Evolutionary conservation across 2,329 filamentous ascomycete species (phyloP).

Genomic region (Dendrostoma leiphaemia): DNA sequence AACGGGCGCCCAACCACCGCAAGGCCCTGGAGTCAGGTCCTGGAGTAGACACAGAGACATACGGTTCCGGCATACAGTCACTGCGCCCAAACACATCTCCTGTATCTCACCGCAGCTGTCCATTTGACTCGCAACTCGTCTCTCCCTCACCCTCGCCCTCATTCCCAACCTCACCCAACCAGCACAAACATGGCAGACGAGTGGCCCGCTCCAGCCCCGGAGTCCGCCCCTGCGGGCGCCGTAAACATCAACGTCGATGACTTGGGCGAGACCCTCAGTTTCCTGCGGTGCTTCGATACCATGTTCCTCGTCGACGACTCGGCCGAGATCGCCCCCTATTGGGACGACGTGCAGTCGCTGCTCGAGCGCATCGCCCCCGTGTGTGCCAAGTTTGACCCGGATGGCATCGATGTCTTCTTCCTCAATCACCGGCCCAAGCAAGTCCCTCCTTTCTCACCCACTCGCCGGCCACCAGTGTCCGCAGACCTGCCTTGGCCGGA

Average conservation of each 20-base stretch:
- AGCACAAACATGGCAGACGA: constrained; percentile 6
- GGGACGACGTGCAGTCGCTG: constrained; percentile 15
- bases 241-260: constrained; percentile 15
- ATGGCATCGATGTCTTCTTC: constrained; percentile 20
- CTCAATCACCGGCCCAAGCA: constrained; percentile 20
- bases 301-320: constrained; percentile 20
- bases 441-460: too few relatives aligned
- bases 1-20: too few relatives aligned
- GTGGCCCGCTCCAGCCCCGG: constrained; percentile 11
- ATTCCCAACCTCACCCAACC: not conserved
- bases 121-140: not conserved
- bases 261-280: constrained; percentile 18
- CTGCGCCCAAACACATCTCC: too few relatives aligned
- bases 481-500: too few relatives aligned
- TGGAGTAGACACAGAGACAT: too few relatives aligned
- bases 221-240: constrained; percentile 5
- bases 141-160: not conserved
- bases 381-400: constrained; percentile 19
- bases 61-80: too few relatives aligned
- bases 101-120: too few relatives aligned
- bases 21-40: too few relatives aligned
- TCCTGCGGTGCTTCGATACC: constrained; percentile 20
- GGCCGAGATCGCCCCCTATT: constrained; percentile 17
- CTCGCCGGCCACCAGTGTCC: too few relatives aligned
- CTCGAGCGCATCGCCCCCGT: constrained; percentile 19